phyloP scores from a whole-genome alignment of 2,329 filamentous ascomycete genomes.

The Fusarium sp. region DNA sequence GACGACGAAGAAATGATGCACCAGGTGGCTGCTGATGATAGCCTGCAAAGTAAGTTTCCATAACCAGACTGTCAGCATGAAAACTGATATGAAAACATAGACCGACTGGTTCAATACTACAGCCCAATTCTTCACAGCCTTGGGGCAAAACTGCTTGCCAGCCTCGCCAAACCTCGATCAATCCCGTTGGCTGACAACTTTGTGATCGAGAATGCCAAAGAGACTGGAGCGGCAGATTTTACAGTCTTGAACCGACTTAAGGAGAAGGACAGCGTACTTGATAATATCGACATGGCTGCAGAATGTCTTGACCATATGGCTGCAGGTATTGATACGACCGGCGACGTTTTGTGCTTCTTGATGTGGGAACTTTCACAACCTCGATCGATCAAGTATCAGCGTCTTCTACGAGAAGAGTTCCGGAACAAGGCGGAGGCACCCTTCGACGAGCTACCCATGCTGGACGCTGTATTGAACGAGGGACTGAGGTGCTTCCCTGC shows the following conservation, averaged over 20 bases:
- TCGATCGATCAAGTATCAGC: slow-evolving; percentile 64
- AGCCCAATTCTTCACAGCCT: slow-evolving; percentile 64
- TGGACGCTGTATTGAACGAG: slow-evolving; percentile 74
- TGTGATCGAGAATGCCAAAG: slow-evolving; percentile 65
- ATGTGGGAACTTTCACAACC: slow-evolving; percentile 78
- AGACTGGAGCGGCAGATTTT: slow-evolving; percentile 62
- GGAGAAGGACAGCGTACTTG: slow-evolving; percentile 62
- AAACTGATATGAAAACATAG: slow-evolving; percentile 52
- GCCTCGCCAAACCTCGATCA: slow-evolving; percentile 66
- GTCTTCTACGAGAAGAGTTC: slow-evolving; percentile 66
- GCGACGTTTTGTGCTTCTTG: slow-evolving; percentile 76
- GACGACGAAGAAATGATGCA: slow-evolving; percentile 76
- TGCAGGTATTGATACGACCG: slow-evolving; percentile 78
- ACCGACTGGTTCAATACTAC: slow-evolving; percentile 71
- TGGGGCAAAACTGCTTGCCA: slow-evolving; percentile 59
- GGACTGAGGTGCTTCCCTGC: slow-evolving; percentile 72
- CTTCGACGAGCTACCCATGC: slow-evolving; percentile 66
- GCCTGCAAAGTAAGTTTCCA: slow-evolving; percentile 69
- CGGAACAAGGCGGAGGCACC: slow-evolving; percentile 53
- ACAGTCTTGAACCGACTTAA: slow-evolving; percentile 71
- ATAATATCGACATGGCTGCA: slow-evolving; percentile 69
- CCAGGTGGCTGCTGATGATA: slow-evolving; percentile 75
- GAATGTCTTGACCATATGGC: slow-evolving; percentile 80
- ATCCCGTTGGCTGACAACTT: slow-evolving; percentile 71
- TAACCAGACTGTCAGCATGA: neutral